A percentile compares a stretch with the other conserved stretches of the same genome.
These are phyloP conservation scores for Trebouxia sp. DNA, from an alignment of 139 green algal species.

Conservation along the genomic window DNA sequence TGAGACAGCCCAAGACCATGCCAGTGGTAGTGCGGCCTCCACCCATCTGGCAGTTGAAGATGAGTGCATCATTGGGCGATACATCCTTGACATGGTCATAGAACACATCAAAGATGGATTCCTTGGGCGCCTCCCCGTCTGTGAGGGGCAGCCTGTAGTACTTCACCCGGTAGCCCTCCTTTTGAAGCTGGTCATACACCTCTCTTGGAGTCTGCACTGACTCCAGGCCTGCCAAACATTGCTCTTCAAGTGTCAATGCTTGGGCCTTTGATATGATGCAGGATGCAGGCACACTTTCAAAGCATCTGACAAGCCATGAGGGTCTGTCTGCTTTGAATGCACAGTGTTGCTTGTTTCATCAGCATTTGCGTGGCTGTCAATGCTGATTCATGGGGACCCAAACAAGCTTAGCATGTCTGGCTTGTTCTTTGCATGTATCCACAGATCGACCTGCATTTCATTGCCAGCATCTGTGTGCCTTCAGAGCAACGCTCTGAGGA, in stretches of 20 bases:
- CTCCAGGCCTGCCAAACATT: constrained; percentile 32
- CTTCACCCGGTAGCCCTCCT: constrained; percentile 53
- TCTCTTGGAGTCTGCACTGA: constrained; percentile 76
- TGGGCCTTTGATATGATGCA: no score
- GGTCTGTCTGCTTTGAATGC: no score
- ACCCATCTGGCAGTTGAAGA: constrained; percentile 95
- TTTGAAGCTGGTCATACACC: constrained; percentile 61
- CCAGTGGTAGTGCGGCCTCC: constrained; percentile 89
- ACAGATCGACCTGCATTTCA: no score
- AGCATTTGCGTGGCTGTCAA: no score
- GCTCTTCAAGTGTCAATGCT: background rate
- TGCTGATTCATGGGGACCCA: no score
- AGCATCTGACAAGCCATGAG: no score
- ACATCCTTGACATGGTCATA: constrained; percentile 43
- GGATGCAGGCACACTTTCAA: no score
- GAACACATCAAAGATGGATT: constrained; percentile 65
- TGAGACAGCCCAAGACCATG: constrained; percentile 84
- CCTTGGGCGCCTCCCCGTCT: constrained; percentile 74
- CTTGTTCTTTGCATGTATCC: no score
- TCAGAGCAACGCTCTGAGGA: no score
- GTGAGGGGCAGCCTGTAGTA: constrained; percentile 83
- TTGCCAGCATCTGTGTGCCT: no score
- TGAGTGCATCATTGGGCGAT: constrained; percentile 48
- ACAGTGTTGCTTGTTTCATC: no score
- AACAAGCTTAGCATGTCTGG: no score